phyloP scores from a whole-genome alignment of 208 protist species.

The Leishmania mexicana region DNA sequence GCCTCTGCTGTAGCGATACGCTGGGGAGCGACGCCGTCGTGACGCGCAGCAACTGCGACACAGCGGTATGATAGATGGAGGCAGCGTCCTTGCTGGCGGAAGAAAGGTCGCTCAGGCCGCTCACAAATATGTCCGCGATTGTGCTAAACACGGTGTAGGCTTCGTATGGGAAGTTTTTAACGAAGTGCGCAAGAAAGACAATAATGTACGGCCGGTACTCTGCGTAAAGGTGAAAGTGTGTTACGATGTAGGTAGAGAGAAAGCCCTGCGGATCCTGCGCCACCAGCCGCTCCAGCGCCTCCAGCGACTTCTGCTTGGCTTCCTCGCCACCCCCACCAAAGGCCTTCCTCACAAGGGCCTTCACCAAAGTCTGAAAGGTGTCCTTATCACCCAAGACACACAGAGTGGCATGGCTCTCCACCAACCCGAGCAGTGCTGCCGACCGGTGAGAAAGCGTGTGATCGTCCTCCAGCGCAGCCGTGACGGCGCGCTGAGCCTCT shows the following conservation, averaged over 20 bases:
- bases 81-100: constrained; percentile 33
- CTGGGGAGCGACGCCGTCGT: constrained; percentile 55
- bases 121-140: constrained; percentile 26
- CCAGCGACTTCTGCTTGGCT: constrained; percentile 18
- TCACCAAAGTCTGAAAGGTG: constrained; percentile 8
- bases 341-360: constrained; percentile 12
- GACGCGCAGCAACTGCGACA: constrained; percentile 50
- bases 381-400: constrained; percentile 1
- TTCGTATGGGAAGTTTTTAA: constrained; percentile 34
- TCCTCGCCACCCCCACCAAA: constrained; percentile 19
- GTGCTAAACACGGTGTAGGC: constrained; percentile 26
- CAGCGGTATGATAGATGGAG: constrained; percentile 38
- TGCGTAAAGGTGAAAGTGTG: constrained; percentile 21
- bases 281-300: constrained; percentile 37
- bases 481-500: constrained; percentile 12
- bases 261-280: constrained; percentile 33
- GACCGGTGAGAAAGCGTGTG: background rate
- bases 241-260: constrained; percentile 24
- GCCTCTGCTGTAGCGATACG: constrained; percentile 71
- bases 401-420: constrained; percentile 18
- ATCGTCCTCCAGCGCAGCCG: constrained; percentile 8
- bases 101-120: constrained; percentile 8
- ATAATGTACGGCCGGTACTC: constrained; percentile 30
- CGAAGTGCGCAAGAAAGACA: constrained; percentile 39
- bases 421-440: constrained; percentile 12